phyloP scores from a whole-genome alignment of 106 monocot genomes.

The Apostasia shenzhenica region DNA sequence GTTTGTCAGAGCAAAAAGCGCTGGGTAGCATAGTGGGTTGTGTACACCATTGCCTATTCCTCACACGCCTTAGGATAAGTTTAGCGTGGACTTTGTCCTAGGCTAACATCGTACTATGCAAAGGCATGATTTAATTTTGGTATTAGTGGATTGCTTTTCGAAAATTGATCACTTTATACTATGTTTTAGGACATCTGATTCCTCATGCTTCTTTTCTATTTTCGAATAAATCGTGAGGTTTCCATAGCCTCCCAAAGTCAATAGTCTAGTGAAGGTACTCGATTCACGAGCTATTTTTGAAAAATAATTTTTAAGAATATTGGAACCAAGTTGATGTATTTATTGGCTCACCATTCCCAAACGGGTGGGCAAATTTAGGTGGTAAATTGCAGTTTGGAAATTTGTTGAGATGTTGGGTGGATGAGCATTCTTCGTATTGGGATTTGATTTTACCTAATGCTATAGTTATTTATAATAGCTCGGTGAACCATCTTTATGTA shows the following conservation, averaged over 20 bases:
- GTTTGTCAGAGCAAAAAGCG: not conserved
- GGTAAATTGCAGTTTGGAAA: not conserved
- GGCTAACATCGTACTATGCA: not conserved
- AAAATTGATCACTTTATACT: not conserved
- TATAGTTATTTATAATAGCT: not conserved
- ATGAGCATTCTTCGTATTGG: not conserved
- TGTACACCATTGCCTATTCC: not conserved
- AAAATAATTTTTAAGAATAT: not conserved
- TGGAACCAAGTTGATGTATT: not conserved
- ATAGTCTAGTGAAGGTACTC: not conserved
- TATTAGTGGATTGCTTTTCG: not conserved
- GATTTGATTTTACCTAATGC: not conserved
- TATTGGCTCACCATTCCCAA: not conserved
- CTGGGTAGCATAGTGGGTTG: not conserved
- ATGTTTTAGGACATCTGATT: not conserved
- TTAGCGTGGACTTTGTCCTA: not conserved
- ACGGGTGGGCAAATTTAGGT: not conserved
- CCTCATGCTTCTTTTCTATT: not conserved
- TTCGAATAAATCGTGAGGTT: not conserved
- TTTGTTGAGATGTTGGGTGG: not conserved
- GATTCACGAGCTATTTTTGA: not conserved
- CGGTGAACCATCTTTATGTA: too few relatives aligned
- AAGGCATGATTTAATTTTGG: not conserved
- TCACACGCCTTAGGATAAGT: not conserved
- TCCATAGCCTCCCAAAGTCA: not conserved